A percentile compares a stretch with the other conserved stretches of the same genome.
Evolutionary conservation across 805 yeast genomes (phyloP).

Genomic region (Wickerhamiella allomyrinae): DNA sequence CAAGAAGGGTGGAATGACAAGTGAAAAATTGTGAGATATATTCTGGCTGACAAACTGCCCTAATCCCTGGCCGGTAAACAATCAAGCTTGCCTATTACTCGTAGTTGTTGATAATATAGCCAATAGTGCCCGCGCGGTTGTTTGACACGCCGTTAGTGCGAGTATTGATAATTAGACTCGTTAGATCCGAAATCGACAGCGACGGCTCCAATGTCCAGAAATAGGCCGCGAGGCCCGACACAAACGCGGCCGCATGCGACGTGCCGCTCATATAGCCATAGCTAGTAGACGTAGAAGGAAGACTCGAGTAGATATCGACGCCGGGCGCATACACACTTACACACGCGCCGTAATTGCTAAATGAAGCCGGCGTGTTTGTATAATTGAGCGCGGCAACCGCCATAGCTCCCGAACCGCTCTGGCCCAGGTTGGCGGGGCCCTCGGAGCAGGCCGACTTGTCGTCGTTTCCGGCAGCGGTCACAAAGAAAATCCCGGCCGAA

Average conservation of each 20-base stretch:
- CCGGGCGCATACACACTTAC: constrained; percentile 83
- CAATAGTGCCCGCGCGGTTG: constrained; percentile 3
- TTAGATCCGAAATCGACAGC: constrained; percentile 4
- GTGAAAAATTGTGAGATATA: not conserved
- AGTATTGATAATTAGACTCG: constrained; percentile 1
- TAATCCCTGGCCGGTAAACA: too few species aligned
- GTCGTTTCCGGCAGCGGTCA: constrained; percentile 47
- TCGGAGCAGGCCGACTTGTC: constrained; percentile 62
- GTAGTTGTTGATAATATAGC: constrained; percentile 8
- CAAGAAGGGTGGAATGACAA: not conserved
- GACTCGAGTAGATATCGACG: constrained; percentile 46
- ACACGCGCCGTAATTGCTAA: constrained; percentile 90
- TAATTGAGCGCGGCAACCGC: constrained; percentile 83
- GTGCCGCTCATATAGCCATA: constrained; percentile 42
- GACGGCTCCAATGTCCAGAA: constrained; percentile 28
- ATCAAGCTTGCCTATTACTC: not conserved
- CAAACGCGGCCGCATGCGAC: constrained; percentile 93
- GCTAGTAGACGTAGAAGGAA: constrained; percentile 1
- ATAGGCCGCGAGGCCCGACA: constrained; percentile 78
- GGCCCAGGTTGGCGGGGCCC: constrained; percentile 71
- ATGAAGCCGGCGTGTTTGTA: constrained; percentile 53
- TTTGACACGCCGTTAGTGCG: constrained; percentile 4
- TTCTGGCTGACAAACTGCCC: not conserved
- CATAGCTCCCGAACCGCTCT: constrained; percentile 40
- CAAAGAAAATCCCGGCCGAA: constrained; percentile 19